Conservation (phyloP, 345 rosid species). For the Ceriops zippeliana region DNA sequence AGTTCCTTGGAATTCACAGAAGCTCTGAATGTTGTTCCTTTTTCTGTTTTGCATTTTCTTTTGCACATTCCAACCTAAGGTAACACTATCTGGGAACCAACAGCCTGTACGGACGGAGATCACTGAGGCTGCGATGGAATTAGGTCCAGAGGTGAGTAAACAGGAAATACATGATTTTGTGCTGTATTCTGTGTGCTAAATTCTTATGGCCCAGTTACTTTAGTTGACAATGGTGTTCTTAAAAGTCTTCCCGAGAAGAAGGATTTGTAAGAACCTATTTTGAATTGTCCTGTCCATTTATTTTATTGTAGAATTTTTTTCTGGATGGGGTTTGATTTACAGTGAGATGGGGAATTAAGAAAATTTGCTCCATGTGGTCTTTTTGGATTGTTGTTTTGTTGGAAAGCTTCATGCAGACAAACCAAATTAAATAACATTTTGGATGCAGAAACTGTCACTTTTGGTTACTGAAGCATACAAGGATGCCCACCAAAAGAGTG, state of each 20-base stretch:
- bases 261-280: too few relatives aligned
- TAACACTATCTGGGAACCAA: constrained; percentile 83
- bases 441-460: constrained; percentile 67
- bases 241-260: too few relatives aligned
- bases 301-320: too few relatives aligned
- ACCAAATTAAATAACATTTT: background rate
- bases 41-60: background rate
- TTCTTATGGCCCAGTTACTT: too few relatives aligned
- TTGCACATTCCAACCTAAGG: constrained; percentile 31
- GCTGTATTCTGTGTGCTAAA: background rate
- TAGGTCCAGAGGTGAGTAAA: constrained; percentile 72
- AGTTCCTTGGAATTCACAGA: background rate
- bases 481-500: constrained; percentile 89
- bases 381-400: too few relatives aligned
- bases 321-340: too few relatives aligned
- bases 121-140: constrained; percentile 93
- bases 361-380: too few relatives aligned
- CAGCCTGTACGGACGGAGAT: constrained; percentile 89
- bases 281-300: too few relatives aligned
- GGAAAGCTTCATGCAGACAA: background rate
- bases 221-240: too few relatives aligned
- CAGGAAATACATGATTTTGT: background rate
- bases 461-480: constrained; percentile 85
- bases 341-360: too few relatives aligned
- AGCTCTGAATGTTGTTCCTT: constrained; percentile 8